A percentile compares a stretch with the other conserved stretches of the same genome.
These are phyloP conservation scores for Mucor circinelloides DNA, from an alignment of 371 early-diverging fungal species.

Conservation along the genomic window DNA sequence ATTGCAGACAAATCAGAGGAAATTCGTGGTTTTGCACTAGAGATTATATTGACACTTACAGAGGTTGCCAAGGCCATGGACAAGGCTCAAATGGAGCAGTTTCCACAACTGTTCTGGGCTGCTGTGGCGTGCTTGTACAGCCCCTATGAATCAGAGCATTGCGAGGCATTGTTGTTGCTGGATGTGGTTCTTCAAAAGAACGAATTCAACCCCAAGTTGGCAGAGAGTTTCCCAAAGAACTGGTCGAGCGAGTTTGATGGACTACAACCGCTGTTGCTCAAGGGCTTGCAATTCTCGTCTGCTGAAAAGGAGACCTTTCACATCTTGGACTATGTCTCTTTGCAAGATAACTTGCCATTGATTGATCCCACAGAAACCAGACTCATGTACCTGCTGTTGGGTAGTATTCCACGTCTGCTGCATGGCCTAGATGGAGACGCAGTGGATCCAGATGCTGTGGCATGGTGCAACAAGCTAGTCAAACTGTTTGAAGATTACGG, in stretches of 20 bases:
- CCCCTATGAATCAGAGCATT: constrained; percentile 78
- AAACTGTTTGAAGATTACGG: constrained; percentile 57
- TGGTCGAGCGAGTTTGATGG: constrained; percentile 82
- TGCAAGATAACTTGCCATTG: constrained; percentile 61
- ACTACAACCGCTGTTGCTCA: constrained; percentile 73
- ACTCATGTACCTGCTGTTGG: constrained; percentile 67
- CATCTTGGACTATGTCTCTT: constrained; percentile 43
- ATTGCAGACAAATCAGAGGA: constrained; percentile 83
- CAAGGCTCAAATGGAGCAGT: constrained; percentile 57
- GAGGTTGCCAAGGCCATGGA: constrained; percentile 67
- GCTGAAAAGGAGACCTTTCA: constrained; percentile 58
- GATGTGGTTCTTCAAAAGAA: constrained; percentile 60
- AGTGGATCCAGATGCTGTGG: constrained; percentile 26
- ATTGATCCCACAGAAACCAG: constrained; percentile 69
- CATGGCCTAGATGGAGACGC: constrained; percentile 60
- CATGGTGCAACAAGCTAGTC: constrained; percentile 53
- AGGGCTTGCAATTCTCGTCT: constrained; percentile 68
- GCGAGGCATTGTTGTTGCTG: constrained; percentile 69
- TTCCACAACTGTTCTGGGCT: constrained; percentile 86
- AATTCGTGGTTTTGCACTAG: constrained; percentile 85
- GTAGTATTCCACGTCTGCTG: constrained; percentile 67
- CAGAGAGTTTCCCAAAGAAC: constrained; percentile 65
- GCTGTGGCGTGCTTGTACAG: constrained; percentile 76
- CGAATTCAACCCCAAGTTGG: constrained; percentile 28
- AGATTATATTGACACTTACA: constrained; percentile 78